A percentile compares a stretch with the other conserved stretches of the same genome.
Evolutionary conservation across 164 flowering plant species (phyloP).

Genomic region (Hamamelis virginiana): DNA sequence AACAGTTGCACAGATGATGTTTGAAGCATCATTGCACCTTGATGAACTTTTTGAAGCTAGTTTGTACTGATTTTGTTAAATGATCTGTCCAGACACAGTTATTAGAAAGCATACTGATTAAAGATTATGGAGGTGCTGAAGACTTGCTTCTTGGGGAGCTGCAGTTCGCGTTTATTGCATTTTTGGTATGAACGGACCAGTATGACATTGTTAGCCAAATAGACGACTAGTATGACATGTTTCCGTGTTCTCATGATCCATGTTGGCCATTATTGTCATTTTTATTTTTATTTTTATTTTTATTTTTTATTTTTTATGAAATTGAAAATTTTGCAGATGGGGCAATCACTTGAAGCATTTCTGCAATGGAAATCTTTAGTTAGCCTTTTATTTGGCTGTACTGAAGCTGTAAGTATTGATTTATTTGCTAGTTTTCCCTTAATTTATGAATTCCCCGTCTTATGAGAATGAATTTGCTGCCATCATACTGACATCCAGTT

Average conservation of each 20-base stretch:
- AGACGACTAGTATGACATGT: too few relatives aligned
- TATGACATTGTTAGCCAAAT: not conserved
- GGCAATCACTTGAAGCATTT: constrained; percentile 91
- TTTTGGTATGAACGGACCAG: constrained; percentile 55
- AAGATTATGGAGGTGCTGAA: constrained; percentile 71
- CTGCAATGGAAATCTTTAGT: constrained; percentile 88
- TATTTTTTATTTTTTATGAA: constrained; percentile 9
- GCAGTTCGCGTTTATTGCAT: constrained; percentile 87
- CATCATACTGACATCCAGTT: not conserved
- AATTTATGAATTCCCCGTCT: not conserved
- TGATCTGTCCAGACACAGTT: constrained; percentile 56
- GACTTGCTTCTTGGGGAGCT: constrained; percentile 85
- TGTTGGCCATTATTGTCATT: too few relatives aligned
- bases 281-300: constrained; percentile 11
- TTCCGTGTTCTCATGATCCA: too few relatives aligned
- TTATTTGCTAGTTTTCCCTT: not conserved
- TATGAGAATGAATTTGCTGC: not conserved
- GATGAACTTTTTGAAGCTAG: not conserved
- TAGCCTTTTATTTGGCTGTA: constrained; percentile 75
- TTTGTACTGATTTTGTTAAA: constrained; percentile 5
- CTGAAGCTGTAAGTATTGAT: constrained; percentile 74
- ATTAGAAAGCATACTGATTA: constrained; percentile 57
- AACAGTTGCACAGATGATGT: not conserved
- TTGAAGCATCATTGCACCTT: not conserved
- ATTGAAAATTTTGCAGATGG: constrained; percentile 66